phyloP scores from a whole-genome alignment of 306 rosid genomes.

The Abrus pulchellus region DNA sequence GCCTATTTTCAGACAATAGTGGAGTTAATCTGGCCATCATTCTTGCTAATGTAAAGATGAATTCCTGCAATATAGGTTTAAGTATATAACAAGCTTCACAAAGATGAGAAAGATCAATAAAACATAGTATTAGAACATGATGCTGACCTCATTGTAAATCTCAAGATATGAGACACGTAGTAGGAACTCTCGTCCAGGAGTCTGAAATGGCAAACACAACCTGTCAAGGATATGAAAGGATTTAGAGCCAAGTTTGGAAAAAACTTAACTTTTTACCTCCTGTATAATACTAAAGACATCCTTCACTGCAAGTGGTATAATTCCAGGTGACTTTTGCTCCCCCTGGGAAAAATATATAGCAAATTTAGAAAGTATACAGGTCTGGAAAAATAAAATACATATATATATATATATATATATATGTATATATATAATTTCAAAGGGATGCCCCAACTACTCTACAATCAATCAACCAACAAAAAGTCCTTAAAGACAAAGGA shows the following conservation, averaged over 20 bases:
- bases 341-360: constrained; percentile 64
- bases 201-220: constrained; percentile 59
- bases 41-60: constrained; percentile 35
- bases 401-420: too few species aligned
- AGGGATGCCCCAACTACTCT: constrained; percentile 11
- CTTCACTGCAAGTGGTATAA: constrained; percentile 88
- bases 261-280: constrained; percentile 64
- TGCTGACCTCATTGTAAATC: constrained; percentile 90
- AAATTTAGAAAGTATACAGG: constrained; percentile 16
- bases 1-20: constrained; percentile 27
- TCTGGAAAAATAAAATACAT: background rate
- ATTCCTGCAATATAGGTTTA: constrained; percentile 6
- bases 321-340: constrained; percentile 94
- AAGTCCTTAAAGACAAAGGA: constrained; percentile 11
- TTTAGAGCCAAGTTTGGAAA: constrained; percentile 2
- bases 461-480: background rate
- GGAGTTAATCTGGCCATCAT: constrained; percentile 24
- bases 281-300: constrained; percentile 91
- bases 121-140: constrained; percentile 5
- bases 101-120: constrained; percentile 5
- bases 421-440: background rate
- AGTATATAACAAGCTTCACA: constrained; percentile 8
- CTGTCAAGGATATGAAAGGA: constrained; percentile 23
- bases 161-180: constrained; percentile 91
- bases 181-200: constrained; percentile 84